These are phyloP conservation scores for Dothidotthia symphoricarpi DNA, from an alignment of 2,329 filamentous ascomycete genomes.

Conservation along the genomic window DNA sequence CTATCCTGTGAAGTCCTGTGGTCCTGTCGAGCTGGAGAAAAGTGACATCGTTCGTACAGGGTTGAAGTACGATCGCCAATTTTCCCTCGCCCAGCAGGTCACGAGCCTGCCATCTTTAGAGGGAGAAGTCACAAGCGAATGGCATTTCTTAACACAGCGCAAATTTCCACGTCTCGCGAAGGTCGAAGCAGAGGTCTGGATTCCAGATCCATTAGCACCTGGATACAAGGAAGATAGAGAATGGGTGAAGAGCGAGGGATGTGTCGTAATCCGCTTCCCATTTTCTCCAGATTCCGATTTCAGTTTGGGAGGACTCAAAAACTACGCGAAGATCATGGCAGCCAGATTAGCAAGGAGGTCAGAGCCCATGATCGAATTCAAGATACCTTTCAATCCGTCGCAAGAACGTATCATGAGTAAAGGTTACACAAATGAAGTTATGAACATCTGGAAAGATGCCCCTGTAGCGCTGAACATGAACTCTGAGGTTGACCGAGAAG, in stretches of 20 bases:
- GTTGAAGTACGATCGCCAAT: conserved; percentile 76
- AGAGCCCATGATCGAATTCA: conserved; percentile 61
- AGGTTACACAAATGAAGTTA: conserved; percentile 59
- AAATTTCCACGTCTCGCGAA: conserved; percentile 69
- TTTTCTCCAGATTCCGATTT: conserved; percentile 41
- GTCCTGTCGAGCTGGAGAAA: conserved; percentile 68
- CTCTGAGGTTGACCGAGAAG: conserved; percentile 49
- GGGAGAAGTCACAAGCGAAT: conserved; percentile 47
- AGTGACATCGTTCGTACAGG: conserved; percentile 66
- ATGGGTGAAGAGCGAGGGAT: conserved; percentile 56
- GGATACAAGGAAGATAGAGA: conserved; percentile 52
- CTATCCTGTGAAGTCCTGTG: conserved; percentile 82
- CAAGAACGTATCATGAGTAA: conserved; percentile 56
- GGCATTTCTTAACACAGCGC: conserved; percentile 70
- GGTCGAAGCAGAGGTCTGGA: conserved; percentile 66
- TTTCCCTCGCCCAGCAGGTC: conserved; percentile 70
- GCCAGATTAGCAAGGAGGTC: conserved; percentile 43
- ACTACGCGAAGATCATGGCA: conserved; percentile 33
- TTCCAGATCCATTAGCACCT: conserved; percentile 61
- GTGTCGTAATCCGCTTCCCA: conserved; percentile 67
- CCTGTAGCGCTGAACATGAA: conserved; percentile 50
- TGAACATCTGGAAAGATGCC: conserved; percentile 65
- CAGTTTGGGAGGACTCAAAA: conserved; percentile 32
- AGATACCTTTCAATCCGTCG: conserved; percentile 64
- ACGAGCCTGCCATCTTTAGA: conserved; percentile 45